A percentile compares a stretch with the other conserved stretches of the same genome.
Evolutionary conservation across 2,329 filamentous ascomycete species (phyloP).

Genomic region (Colletotrichum sp.): DNA sequence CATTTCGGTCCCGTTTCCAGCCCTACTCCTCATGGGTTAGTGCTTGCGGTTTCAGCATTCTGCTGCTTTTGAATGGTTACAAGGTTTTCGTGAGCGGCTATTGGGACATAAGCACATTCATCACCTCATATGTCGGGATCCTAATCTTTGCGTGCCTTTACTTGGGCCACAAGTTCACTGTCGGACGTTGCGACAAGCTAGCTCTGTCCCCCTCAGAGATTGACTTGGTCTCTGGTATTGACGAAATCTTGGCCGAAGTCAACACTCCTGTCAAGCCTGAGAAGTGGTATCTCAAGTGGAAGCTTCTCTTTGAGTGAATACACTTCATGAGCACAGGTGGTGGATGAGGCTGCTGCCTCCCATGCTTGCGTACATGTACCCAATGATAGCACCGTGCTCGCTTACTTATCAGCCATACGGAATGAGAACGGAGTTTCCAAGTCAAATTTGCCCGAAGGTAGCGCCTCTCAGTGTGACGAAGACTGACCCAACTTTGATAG

Average conservation of each 20-base stretch:
- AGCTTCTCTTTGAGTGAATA: neutral
- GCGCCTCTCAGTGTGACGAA: neutral
- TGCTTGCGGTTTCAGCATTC: conserved; percentile 42
- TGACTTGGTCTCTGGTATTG: neutral
- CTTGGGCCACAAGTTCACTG: conserved; percentile 50
- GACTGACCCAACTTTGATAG: neutral
- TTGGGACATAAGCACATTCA: conserved; percentile 66
- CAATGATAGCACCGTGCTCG: neutral
- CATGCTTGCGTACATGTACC: neutral
- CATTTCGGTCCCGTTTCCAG: neutral
- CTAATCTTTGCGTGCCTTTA: conserved; percentile 67
- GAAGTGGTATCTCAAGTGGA: neutral
- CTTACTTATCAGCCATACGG: neutral
- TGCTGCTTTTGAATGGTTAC: conserved; percentile 72
- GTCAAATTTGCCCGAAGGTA: neutral
- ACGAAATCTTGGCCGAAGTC: neutral
- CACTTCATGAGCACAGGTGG: neutral
- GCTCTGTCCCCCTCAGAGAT: neutral
- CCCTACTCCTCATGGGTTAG: neutral
- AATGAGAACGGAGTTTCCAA: neutral
- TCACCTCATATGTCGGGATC: conserved; percentile 67
- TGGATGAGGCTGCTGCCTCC: neutral
- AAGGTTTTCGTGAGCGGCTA: conserved; percentile 64
- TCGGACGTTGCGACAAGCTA: neutral
- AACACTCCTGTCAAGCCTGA: neutral